Conservation (phyloP, 2,329 filamentous ascomycete species). For the Colletotrichum graminicola region DNA sequence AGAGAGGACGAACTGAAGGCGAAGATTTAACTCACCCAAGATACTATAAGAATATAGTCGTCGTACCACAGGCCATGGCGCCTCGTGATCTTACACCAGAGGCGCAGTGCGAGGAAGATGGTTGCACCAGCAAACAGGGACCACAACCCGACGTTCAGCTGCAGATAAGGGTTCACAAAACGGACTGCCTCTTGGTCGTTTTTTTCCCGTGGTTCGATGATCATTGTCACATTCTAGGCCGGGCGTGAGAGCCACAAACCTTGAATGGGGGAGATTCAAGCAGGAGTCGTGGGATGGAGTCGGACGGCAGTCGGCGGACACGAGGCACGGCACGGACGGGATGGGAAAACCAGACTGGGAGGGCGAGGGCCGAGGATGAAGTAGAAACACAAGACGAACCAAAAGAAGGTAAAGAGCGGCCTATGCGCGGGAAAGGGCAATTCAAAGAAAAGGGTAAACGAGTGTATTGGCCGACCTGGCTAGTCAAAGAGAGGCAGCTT, state of each 20-base stretch:
- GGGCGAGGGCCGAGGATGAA: slow-evolving; percentile 9
- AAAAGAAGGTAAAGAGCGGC: slow-evolving; percentile 33
- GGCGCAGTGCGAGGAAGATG: slow-evolving; percentile 48
- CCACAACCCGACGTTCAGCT: slow-evolving; percentile 53
- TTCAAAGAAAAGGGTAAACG: slow-evolving; percentile 30
- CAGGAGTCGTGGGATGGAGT: not conserved
- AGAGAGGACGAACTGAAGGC: too few relatives aligned
- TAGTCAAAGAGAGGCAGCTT: slow-evolving; percentile 23
- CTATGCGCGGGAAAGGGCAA: slow-evolving; percentile 22
- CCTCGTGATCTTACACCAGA: slow-evolving; percentile 53
- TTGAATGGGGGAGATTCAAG: not conserved
- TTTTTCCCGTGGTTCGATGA: slow-evolving; percentile 43
- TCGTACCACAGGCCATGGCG: slow-evolving; percentile 55
- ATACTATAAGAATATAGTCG: slow-evolving; percentile 53
- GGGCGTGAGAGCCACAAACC: slow-evolving; percentile 22
- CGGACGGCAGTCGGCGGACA: not conserved
- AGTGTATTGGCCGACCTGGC: slow-evolving; percentile 22
- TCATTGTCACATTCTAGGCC: slow-evolving; percentile 39
- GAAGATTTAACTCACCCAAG: slow-evolving; percentile 49
- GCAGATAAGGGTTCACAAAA: slow-evolving; percentile 48
- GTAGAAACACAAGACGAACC: slow-evolving; percentile 37
- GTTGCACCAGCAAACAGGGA: slow-evolving; percentile 49
- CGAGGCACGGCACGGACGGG: not conserved
- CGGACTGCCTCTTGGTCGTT: slow-evolving; percentile 45
- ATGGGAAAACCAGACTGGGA: too few relatives aligned